Evolutionary conservation across 176 grass and related monocot species (phyloP), one percentile per base, ranked within the genome.

Genomic region (Cenchrus purpureus): DNA sequence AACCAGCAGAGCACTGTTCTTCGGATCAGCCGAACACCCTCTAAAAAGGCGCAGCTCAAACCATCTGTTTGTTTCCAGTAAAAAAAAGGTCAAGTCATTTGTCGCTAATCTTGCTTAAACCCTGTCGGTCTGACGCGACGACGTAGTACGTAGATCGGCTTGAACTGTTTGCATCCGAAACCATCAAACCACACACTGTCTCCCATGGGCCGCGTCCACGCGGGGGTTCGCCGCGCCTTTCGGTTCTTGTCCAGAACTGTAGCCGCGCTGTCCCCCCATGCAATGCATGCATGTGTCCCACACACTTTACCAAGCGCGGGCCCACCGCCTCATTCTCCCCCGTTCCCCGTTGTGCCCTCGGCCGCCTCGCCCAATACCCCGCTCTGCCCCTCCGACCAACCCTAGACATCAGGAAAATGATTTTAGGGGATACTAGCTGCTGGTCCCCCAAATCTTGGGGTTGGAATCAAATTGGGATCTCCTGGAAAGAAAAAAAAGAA

Each of bases 181-280:
- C 37, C 37, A 62, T 2, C 31, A 32, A 11, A 34, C 5, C 63
- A 0, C 64, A 66, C 13, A 3, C 65, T 68, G 32, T 14, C 8
- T 7, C 6, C 10, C 22, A 81, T 83, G 43, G 50, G 49, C 29
- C 6, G 56, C 19, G 79, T 34, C 60, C 59, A 87, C 6, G 50
- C 40, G 20, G 60, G 32, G 48, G 2, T 15, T 6, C n/a, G 15
- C 32, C 78, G 46, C 6, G 71, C 55, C 71, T 90, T 90, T 85
- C 71, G 78, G 65, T 82, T 90, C 71, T 42, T 78, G 88, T 71
- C 78, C 64, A 6, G 34, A 52, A 83, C 74, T 86, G 88, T 90
- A 74, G 74, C 84, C 58, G 74, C 28, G 88, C 73, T 71, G 83
- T 77, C 83, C 54, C 78, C 71, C 3, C 13, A 32, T 32, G 31